Conservation (phyloP, 306 rosid species). For the Vicia villosa region DNA sequence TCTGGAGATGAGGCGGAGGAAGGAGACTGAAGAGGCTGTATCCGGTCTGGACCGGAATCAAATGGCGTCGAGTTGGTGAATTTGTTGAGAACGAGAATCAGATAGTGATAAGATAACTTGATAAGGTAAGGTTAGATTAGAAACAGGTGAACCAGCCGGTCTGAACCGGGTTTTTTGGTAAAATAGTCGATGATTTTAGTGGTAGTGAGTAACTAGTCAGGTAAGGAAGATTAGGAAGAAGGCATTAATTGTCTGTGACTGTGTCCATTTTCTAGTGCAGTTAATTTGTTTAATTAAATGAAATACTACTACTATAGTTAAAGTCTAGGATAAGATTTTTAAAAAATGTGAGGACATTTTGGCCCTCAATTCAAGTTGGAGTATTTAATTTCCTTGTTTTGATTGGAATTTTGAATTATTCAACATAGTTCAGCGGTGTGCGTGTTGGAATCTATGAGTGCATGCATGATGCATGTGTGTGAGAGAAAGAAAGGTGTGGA, state of each 20-base stretch:
- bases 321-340: conserved; percentile 1
- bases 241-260: conserved; percentile 38
- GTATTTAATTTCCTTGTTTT: conserved; percentile 27
- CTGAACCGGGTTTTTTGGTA: conserved; percentile 29
- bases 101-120: background rate
- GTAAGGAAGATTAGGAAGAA: conserved; percentile 42
- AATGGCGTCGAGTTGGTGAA: conserved; percentile 50
- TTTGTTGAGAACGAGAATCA: background rate
- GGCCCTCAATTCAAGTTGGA: conserved; percentile 31
- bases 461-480: conserved; percentile 21
- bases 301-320: background rate
- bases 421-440: conserved; percentile 34
- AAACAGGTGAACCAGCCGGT: conserved; percentile 27
- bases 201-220: conserved; percentile 31
- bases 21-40: conserved; percentile 48
- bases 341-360: conserved; percentile 13
- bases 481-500: conserved; percentile 17
- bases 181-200: conserved; percentile 36
- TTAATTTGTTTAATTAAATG: conserved; percentile 31
- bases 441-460: conserved; percentile 27
- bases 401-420: conserved; percentile 40
- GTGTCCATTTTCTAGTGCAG: conserved; percentile 29
- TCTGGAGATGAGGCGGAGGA: conserved; percentile 74
- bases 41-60: conserved; percentile 39
- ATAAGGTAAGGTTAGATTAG: conserved; percentile 1